Conservation (phyloP, 2,329 filamentous ascomycete species). For the Bipolaris oryzae region DNA sequence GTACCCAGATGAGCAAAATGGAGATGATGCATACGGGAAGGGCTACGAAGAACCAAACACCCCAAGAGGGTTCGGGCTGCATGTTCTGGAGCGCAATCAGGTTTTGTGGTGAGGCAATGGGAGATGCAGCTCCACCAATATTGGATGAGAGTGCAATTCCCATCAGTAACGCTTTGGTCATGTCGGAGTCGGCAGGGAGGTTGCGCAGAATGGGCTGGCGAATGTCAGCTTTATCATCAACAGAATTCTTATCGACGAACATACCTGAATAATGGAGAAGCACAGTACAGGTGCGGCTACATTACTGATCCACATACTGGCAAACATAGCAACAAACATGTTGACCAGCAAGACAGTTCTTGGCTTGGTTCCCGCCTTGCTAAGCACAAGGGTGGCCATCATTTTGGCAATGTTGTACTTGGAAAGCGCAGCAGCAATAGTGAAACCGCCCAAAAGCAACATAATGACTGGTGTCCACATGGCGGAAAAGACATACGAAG, state of each 20-base stretch:
- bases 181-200: conserved; percentile 83
- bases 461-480: conserved; percentile 99
- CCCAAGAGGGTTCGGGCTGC: conserved; percentile 89
- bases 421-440: conserved; percentile 89
- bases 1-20: conserved; percentile 84
- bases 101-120: conserved; percentile 96
- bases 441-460: conserved; percentile 94
- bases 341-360: conserved; percentile 90
- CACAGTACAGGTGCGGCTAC: conserved; percentile 96
- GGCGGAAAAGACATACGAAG: conserved; percentile 83
- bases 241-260: conserved; percentile 13
- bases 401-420: conserved; percentile 98
- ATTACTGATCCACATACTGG: conserved; percentile 99
- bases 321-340: conserved; percentile 97
- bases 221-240: conserved; percentile 13
- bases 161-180: conserved; percentile 93
- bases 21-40: conserved; percentile 91
- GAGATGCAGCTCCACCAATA: conserved; percentile 93
- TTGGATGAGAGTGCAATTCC: conserved; percentile 95
- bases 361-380: conserved; percentile 92
- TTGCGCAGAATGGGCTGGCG: conserved; percentile 89
- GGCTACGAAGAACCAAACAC: conserved; percentile 95
- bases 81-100: conserved; percentile 97
- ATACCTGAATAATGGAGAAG: conserved; percentile 93
- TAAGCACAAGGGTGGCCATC: conserved; percentile 93